Evolutionary conservation across 345 rosid genomes (phyloP).

Genomic region (Chamaenerion angustifolium): DNA sequence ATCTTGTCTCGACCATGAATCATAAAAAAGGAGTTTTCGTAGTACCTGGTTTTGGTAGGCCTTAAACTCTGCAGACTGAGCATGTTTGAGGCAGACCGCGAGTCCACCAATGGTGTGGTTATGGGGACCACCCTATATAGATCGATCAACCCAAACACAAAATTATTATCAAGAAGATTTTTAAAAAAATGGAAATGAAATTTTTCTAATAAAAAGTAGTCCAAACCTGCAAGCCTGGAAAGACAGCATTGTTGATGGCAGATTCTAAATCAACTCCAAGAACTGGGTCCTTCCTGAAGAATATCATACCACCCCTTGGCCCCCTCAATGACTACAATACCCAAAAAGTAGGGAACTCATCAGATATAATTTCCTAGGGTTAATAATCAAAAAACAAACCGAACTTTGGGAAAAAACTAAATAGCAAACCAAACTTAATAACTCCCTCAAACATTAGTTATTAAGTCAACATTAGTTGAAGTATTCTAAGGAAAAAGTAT

Average conservation of each 20-base stretch:
- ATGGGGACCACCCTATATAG: slow-evolving; percentile 85
- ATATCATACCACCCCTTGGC: slow-evolving; percentile 99
- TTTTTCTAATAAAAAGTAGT: not conserved
- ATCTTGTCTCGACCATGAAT: too few species aligned
- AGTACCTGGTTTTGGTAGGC: slow-evolving; percentile 67
- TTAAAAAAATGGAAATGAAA: not conserved
- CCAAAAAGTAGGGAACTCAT: not conserved
- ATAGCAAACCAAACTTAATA: too few species aligned
- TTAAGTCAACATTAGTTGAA: too few species aligned
- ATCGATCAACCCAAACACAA: not conserved
- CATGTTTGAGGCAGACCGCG: slow-evolving; percentile 84
- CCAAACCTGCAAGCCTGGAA: slow-evolving; percentile 82
- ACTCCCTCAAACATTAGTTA: too few species aligned
- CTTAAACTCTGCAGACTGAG: slow-evolving; percentile 55
- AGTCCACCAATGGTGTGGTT: slow-evolving; percentile 91
- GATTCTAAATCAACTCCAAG: slow-evolving; percentile 74
- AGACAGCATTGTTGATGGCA: slow-evolving; percentile 89
- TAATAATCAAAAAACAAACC: too few species aligned
- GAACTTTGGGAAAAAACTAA: too few species aligned
- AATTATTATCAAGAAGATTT: too few species aligned
- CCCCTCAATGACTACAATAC: slow-evolving; percentile 74
- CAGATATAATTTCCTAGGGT: not conserved
- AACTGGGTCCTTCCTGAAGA: slow-evolving; percentile 64
- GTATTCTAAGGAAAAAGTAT: too few species aligned
- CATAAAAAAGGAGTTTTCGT: too few species aligned